Evolutionary conservation across 805 yeast species (phyloP).

Genomic region (Ascoidea rubescens): DNA sequence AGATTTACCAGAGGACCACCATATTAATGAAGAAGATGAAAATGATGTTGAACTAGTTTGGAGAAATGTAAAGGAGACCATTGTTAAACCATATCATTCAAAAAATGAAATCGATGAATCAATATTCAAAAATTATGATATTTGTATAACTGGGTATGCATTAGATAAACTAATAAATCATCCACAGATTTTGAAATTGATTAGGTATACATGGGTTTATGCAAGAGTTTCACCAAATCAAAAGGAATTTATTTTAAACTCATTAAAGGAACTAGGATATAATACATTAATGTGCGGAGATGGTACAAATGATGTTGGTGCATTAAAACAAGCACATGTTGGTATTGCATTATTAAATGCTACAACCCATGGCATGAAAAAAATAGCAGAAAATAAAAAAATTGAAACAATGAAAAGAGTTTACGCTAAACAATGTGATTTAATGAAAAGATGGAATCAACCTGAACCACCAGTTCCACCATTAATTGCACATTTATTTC

Average conservation of each 20-base stretch:
- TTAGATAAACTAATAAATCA: slow-evolving; percentile 52
- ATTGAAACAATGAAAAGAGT: slow-evolving; percentile 48
- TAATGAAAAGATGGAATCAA: slow-evolving; percentile 71
- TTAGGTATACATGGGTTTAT: slow-evolving; percentile 90
- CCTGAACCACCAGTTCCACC: slow-evolving; percentile 77
- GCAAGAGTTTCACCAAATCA: slow-evolving; percentile 96
- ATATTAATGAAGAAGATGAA: slow-evolving; percentile 22
- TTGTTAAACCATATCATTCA: slow-evolving; percentile 52
- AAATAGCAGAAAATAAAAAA: slow-evolving; percentile 69
- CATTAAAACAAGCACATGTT: slow-evolving; percentile 94
- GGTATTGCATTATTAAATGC: slow-evolving; percentile 98
- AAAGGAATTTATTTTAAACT: slow-evolving; percentile 78
- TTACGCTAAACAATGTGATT: slow-evolving; percentile 72
- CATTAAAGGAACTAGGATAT: slow-evolving; percentile 79
- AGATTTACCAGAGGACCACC: slow-evolving; percentile 70
- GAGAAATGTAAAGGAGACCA: slow-evolving; percentile 74
- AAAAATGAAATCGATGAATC: slow-evolving; percentile 36
- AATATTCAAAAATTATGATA: slow-evolving; percentile 56
- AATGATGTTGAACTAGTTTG: slow-evolving; percentile 49
- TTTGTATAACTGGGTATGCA: slow-evolving; percentile 92
- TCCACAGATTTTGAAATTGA: slow-evolving; percentile 52
- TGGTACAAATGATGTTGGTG: slow-evolving; percentile 99
- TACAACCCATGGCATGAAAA: slow-evolving; percentile 86
- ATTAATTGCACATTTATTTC: slow-evolving; percentile 85
- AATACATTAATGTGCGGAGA: slow-evolving; percentile 98